Conservation (phyloP, 768 basidiomycete genomes). For the Suillus hirtellus region DNA sequence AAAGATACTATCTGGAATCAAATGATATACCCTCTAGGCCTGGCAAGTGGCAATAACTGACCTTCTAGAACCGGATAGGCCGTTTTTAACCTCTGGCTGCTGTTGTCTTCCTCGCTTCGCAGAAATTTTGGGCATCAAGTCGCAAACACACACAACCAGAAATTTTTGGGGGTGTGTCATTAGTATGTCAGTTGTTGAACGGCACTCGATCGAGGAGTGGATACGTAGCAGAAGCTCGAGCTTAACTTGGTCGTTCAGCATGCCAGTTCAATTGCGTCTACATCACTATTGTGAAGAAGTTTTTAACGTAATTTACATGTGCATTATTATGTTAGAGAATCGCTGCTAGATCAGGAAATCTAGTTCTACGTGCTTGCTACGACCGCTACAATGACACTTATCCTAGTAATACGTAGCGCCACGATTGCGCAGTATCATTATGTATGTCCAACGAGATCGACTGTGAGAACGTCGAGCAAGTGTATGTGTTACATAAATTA, state of each 20-base stretch:
- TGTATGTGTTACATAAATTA: background rate
- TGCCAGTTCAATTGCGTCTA: background rate
- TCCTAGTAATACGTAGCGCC: background rate
- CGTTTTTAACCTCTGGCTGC: background rate
- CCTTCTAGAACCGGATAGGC: no score
- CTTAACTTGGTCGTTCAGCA: background rate
- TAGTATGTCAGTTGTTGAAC: background rate
- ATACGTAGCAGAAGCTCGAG: background rate
- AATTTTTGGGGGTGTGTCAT: background rate
- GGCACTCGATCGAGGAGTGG: background rate
- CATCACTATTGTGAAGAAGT: background rate
- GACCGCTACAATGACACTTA: background rate
- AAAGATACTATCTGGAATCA: conserved; percentile 2
- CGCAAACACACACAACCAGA: background rate
- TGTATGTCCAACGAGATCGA: background rate
- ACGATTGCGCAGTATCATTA: background rate
- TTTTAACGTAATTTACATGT: background rate
- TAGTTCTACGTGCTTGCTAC: background rate
- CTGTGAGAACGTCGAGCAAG: background rate
- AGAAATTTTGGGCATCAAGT: background rate
- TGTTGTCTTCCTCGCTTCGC: background rate
- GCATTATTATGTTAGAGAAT: background rate
- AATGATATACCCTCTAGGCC: conserved; percentile 3
- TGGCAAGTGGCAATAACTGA: background rate
- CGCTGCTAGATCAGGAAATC: no score